Conservation (phyloP, 345 rosid genomes). For the Pugionium dolabratum region DNA sequence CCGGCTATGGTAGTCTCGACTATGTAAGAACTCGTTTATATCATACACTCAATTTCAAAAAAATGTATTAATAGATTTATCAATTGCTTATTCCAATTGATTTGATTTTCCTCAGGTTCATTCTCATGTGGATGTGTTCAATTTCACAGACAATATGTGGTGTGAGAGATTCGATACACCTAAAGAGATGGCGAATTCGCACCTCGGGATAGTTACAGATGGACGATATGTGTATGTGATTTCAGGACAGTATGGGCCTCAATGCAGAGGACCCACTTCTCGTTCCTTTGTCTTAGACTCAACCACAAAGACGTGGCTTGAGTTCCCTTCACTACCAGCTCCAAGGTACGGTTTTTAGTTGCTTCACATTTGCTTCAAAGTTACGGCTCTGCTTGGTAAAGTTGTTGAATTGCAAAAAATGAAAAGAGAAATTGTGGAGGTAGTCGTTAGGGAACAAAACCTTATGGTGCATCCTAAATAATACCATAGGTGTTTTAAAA, state of each 20-base stretch:
- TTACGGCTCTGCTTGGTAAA: no score
- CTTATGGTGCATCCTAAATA: no score
- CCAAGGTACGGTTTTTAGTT: constrained; percentile 54
- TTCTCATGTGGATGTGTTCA: constrained; percentile 79
- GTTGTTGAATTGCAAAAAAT: no score
- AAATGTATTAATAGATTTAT: neutral
- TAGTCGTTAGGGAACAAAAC: no score
- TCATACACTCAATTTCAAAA: no score
- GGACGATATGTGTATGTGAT: constrained; percentile 68
- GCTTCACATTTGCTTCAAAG: no score
- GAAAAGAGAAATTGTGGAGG: no score
- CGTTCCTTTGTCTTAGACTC: constrained; percentile 63
- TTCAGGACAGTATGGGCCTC: constrained; percentile 82
- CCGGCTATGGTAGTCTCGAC: constrained; percentile 68
- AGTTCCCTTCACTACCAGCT: constrained; percentile 63
- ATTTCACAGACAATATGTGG: constrained; percentile 67
- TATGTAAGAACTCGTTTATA: constrained; percentile 43
- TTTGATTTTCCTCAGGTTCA: constrained; percentile 55
- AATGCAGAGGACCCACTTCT: constrained; percentile 68
- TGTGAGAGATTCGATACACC: constrained; percentile 59
- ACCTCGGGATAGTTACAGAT: constrained; percentile 72
- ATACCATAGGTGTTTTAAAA: no score
- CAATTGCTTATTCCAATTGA: constrained; percentile 2
- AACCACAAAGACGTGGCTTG: constrained; percentile 55
- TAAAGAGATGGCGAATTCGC: constrained; percentile 82